A percentile compares a stretch with the other conserved stretches of the same genome.
phyloP scores from a whole-genome alignment of 1,139 yeast species.

The Diutina neorugosa region DNA sequence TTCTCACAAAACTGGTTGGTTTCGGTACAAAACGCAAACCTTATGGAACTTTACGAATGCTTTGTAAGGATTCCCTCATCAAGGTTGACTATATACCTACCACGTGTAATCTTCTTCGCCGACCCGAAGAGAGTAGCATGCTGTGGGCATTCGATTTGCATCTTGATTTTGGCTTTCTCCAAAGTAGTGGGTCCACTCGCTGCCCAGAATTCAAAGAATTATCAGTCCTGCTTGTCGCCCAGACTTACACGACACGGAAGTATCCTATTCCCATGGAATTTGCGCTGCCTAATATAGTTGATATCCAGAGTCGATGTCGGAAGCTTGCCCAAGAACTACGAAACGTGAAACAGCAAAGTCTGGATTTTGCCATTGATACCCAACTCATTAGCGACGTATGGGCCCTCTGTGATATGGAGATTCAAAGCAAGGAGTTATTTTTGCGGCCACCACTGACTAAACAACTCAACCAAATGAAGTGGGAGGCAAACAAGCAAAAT shows the following conservation, averaged over 20 bases:
- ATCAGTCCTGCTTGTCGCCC: neutral
- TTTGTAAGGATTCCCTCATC: neutral
- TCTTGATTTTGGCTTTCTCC: neutral
- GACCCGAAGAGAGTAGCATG: neutral
- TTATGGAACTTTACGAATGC: neutral
- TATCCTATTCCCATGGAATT: constrained; percentile 3
- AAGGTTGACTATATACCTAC: neutral
- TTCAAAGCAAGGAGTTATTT: neutral
- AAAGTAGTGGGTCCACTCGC: neutral
- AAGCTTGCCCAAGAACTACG: neutral
- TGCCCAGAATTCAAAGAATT: neutral
- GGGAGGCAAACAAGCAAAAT: neutral
- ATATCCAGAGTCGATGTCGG: neutral
- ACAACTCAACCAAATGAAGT: neutral
- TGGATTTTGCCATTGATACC: neutral
- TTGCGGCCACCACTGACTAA: neutral
- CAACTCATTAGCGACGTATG: constrained; percentile 1
- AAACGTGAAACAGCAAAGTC: neutral
- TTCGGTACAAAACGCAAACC: constrained; percentile 2
- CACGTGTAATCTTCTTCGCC: neutral
- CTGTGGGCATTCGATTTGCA: neutral
- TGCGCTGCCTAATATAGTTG: neutral
- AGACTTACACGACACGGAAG: neutral
- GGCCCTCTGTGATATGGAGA: neutral
- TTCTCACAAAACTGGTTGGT: neutral